phyloP scores from a whole-genome alignment of 768 basidiomycete genomes.

The Tricholoma bakamatsutake region DNA sequence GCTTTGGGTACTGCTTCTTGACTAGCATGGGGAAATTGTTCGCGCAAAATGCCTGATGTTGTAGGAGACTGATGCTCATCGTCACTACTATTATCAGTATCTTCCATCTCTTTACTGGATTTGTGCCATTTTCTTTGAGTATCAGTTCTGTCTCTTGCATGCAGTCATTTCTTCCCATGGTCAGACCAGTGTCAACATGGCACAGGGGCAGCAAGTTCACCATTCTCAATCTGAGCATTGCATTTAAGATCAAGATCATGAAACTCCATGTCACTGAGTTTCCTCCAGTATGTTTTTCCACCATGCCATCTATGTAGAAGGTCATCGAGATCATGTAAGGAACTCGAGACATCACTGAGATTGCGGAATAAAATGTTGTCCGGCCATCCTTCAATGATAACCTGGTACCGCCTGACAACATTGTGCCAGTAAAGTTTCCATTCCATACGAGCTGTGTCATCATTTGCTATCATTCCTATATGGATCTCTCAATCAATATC shows the following conservation, averaged over 20 bases:
- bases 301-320: neutral
- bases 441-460: constrained; percentile 7
- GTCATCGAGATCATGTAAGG: constrained; percentile 1
- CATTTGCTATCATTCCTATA: constrained; percentile 1
- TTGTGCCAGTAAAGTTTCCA: constrained; percentile 10
- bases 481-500: neutral
- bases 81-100: neutral
- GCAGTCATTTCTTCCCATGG: constrained; percentile 5
- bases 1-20: neutral
- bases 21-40: neutral
- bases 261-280: constrained; percentile 1
- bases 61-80: neutral
- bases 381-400: no score
- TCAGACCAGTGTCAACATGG: constrained; percentile 5
- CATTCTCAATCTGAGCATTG: neutral
- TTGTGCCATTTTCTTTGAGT: neutral
- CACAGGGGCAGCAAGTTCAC: constrained; percentile 1
- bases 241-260: neutral
- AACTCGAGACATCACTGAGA: neutral
- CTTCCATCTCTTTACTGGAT: neutral
- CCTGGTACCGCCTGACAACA: neutral
- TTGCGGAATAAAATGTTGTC: no score
- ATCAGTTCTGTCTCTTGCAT: neutral
- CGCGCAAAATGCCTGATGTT: neutral
- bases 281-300: constrained; percentile 2